phyloP scores from a whole-genome alignment of 352 stramenopile genomes.

The Globisporangium paroecandrum region DNA sequence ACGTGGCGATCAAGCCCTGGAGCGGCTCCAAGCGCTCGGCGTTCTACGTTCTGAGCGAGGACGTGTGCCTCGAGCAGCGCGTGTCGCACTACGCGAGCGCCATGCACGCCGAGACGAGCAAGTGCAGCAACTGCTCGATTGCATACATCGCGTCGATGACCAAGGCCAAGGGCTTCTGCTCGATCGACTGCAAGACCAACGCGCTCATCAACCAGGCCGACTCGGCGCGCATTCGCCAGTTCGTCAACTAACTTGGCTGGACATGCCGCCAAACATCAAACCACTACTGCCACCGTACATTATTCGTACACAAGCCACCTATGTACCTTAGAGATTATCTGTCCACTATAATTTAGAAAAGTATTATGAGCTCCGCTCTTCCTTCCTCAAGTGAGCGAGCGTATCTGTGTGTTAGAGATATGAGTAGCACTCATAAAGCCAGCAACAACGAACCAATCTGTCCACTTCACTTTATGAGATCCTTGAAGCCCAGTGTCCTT shows the following conservation, averaged over 20 bases:
- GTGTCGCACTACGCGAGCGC: constrained; percentile 59
- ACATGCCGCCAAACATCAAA: background rate
- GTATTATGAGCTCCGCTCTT: constrained; percentile 16
- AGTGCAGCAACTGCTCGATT: constrained; percentile 79
- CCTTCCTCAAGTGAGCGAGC: background rate
- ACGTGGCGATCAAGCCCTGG: constrained; percentile 66
- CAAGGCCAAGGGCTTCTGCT: constrained; percentile 73
- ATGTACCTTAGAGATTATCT: constrained; percentile 19
- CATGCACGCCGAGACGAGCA: constrained; percentile 76
- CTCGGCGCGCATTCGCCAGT: constrained; percentile 57
- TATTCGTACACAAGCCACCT: background rate
- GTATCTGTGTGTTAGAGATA: background rate
- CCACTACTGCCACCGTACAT: background rate
- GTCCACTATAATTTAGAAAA: constrained; percentile 21
- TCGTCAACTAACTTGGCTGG: constrained; percentile 33
- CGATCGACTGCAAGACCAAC: constrained; percentile 87
- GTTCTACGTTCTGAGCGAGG: constrained; percentile 74
- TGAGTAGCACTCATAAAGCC: background rate
- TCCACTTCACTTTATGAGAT: background rate
- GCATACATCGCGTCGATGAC: constrained; percentile 65
- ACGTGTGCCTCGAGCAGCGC: constrained; percentile 49
- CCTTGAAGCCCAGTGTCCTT: too few relatives aligned
- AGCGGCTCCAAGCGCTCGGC: constrained; percentile 42
- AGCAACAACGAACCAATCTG: background rate
- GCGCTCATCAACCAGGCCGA: constrained; percentile 68